phyloP scores from a whole-genome alignment of 192 early-diverging fungal genomes.

The Radiomyces spectabilis region DNA sequence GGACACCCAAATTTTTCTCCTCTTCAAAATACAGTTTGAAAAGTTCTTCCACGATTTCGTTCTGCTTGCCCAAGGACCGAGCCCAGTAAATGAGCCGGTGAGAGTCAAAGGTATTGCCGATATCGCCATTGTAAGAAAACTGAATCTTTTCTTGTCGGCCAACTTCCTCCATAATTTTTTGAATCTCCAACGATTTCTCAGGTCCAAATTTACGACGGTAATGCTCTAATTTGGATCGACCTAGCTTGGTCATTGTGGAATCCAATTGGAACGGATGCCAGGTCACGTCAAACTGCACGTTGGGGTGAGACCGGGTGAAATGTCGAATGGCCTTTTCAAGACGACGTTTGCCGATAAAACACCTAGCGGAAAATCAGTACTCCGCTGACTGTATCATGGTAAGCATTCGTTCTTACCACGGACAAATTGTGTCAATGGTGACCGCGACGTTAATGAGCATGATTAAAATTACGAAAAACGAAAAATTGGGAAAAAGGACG shows the following conservation, averaged over 20 bases:
- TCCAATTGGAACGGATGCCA: slow-evolving; percentile 73
- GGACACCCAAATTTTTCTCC: slow-evolving; percentile 56
- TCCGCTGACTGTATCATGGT: too few relatives aligned
- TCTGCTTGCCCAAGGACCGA: slow-evolving; percentile 37
- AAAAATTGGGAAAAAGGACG: too few relatives aligned
- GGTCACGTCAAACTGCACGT: slow-evolving; percentile 47
- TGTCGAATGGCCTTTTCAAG: slow-evolving; percentile 51
- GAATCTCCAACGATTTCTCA: slow-evolving; percentile 40
- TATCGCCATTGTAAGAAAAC: slow-evolving; percentile 57
- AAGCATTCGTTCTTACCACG: too few relatives aligned
- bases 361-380: too few relatives aligned
- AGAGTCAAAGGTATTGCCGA: slow-evolving; percentile 57
- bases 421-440: too few relatives aligned
- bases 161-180: slow-evolving; percentile 37
- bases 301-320: slow-evolving; percentile 38
- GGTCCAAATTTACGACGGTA: slow-evolving; percentile 66
- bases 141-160: slow-evolving; percentile 61
- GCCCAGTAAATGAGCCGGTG: slow-evolving; percentile 63
- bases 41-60: slow-evolving; percentile 51
- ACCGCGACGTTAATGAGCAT: too few relatives aligned
- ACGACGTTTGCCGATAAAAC: slow-evolving; percentile 70
- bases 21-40: slow-evolving; percentile 68
- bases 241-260: slow-evolving; percentile 43
- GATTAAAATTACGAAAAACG: too few relatives aligned
- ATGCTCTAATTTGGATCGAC: slow-evolving; percentile 37